These are phyloP conservation scores for Suhomyces sp. DNA, from an alignment of 805 yeast genomes.

Conservation along the genomic window DNA sequence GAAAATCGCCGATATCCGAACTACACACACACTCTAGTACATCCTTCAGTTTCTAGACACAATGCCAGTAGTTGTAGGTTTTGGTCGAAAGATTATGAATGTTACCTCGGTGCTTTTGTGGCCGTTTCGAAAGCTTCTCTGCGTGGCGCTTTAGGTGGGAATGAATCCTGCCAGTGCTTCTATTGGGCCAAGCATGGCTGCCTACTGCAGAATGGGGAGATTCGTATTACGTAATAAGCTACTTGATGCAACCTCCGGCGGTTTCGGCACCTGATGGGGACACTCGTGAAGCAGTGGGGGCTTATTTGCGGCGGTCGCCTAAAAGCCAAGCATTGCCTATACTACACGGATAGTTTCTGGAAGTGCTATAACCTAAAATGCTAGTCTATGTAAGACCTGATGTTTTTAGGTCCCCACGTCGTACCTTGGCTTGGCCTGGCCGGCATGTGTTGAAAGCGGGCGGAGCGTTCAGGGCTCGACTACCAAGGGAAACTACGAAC, in stretches of 20 bases:
- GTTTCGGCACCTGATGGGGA: background rate
- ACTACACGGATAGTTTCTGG: background rate
- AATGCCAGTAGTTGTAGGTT: background rate
- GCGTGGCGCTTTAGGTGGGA: constrained; percentile 1
- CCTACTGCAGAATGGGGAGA: background rate
- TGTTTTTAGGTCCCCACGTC: no score
- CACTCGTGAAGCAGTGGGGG: background rate
- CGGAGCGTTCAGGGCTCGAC: background rate
- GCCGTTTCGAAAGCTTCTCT: background rate
- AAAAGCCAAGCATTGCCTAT: background rate
- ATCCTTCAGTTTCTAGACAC: background rate
- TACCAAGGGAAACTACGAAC: background rate
- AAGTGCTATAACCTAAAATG: background rate
- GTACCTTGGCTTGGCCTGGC: background rate
- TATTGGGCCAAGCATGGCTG: background rate
- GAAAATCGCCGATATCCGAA: background rate
- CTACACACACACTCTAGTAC: background rate
- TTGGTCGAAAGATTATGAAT: background rate
- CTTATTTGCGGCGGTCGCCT: background rate
- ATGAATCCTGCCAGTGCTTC: background rate
- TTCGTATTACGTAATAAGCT: background rate
- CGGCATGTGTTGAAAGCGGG: background rate
- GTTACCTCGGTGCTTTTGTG: background rate
- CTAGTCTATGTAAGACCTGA: background rate
- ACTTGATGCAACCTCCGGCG: background rate